A percentile compares a stretch with the other conserved stretches of the same genome.
phyloP scores from a whole-genome alignment of 139 green algal genomes.

The Deuterostichococcus epilithicus region DNA sequence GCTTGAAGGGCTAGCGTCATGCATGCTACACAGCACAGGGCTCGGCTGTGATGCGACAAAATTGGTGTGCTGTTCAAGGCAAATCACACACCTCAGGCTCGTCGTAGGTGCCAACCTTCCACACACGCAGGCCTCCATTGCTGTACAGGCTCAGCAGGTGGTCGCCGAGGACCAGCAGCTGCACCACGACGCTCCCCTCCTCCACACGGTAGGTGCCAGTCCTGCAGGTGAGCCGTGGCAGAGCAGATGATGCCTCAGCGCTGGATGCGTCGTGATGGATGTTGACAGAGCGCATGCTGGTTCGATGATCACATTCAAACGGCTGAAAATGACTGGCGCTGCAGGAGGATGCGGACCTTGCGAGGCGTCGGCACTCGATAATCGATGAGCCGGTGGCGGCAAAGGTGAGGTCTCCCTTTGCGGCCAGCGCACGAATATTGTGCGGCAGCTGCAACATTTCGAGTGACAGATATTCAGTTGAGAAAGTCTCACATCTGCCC shows the following conservation, averaged over 20 bases:
- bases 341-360: conserved; percentile 16
- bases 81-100: conserved; percentile 34
- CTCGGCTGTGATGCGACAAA: background rate
- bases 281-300: no score
- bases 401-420: conserved; percentile 80
- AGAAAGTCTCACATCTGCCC: background rate
- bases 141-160: conserved; percentile 68
- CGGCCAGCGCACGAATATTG: conserved; percentile 67
- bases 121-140: conserved; percentile 65
- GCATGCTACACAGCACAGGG: background rate
- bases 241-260: no score
- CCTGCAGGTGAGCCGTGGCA: no score
- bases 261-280: no score
- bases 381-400: conserved; percentile 71
- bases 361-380: conserved; percentile 61
- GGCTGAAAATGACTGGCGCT: background rate
- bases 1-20: background rate
- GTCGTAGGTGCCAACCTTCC: conserved; percentile 59
- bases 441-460: conserved; percentile 59
- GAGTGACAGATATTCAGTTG: background rate
- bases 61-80: background rate
- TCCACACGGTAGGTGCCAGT: conserved; percentile 46
- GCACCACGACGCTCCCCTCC: conserved; percentile 36
- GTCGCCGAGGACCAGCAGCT: conserved; percentile 80
- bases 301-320: no score